phyloP scores from a whole-genome alignment of 306 rosid genomes.

The Vicia villosa region DNA sequence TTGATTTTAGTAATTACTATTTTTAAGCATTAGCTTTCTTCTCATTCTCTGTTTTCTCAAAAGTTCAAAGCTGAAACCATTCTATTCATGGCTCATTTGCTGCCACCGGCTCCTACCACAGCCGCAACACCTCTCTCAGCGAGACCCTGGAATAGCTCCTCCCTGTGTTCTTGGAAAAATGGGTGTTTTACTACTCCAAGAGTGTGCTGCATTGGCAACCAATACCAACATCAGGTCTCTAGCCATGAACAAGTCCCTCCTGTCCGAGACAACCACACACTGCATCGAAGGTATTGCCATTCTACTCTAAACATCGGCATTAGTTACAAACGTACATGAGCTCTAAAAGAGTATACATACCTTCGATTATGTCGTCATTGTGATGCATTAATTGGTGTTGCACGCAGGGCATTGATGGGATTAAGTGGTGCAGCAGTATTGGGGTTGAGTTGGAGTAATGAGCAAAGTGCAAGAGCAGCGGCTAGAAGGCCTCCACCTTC shows the following conservation, averaged over 20 bases:
- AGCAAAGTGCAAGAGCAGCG: conserved; percentile 53
- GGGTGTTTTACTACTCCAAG: conserved; percentile 22
- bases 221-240: conserved; percentile 29
- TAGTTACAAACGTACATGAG: neutral
- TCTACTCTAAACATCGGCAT: conserved; percentile 7
- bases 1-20: neutral
- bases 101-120: conserved; percentile 48
- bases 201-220: conserved; percentile 34
- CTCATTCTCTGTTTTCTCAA: neutral
- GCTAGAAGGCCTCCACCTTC: conserved; percentile 84
- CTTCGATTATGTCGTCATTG: neutral
- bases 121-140: conserved; percentile 43
- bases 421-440: conserved; percentile 47
- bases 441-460: conserved; percentile 44
- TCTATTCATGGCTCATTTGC: conserved; percentile 58
- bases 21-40: neutral
- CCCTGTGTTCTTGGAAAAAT: conserved; percentile 9
- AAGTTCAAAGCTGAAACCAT: conserved; percentile 12
- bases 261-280: neutral
- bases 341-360: neutral
- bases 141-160: conserved; percentile 22
- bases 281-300: conserved; percentile 51
- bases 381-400: conserved; percentile 13
- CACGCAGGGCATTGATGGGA: conserved; percentile 56
- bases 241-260: conserved; percentile 21